These are phyloP conservation scores for Cylindrotheca fusiformis DNA, from an alignment of 108 stramenopile genomes.

Conservation along the genomic window DNA sequence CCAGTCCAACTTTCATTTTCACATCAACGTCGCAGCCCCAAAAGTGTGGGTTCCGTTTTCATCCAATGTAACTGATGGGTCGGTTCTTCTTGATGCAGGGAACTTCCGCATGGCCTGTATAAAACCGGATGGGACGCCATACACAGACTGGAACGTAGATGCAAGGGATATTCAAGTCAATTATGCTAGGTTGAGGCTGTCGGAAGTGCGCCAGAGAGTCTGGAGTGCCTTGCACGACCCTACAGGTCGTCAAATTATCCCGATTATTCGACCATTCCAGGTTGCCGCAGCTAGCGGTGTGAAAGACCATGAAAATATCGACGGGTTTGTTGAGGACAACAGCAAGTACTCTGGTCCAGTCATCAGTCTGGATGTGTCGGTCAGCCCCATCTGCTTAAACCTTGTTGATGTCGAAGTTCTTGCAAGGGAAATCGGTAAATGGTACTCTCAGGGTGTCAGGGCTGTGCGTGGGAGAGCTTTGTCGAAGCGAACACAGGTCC, in stretches of 20 bases:
- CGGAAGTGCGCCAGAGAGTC: slow-evolving; percentile 14
- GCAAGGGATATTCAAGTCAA: slow-evolving; percentile 59
- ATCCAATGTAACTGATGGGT: slow-evolving; percentile 41
- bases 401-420: slow-evolving; percentile 72
- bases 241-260: background rate
- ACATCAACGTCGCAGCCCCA: slow-evolving; percentile 66
- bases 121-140: slow-evolving; percentile 39
- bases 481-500: slow-evolving; percentile 2
- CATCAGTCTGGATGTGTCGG: slow-evolving; percentile 18
- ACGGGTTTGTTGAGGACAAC: slow-evolving; percentile 3
- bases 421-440: slow-evolving; percentile 50
- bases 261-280: slow-evolving; percentile 61
- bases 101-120: slow-evolving; percentile 37
- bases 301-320: slow-evolving; percentile 8
- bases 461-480: slow-evolving; percentile 30
- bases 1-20: slow-evolving; percentile 53
- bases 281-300: slow-evolving; percentile 19
- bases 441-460: slow-evolving; percentile 48
- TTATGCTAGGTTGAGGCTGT: slow-evolving; percentile 35
- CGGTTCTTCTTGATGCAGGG: slow-evolving; percentile 67
- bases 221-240: slow-evolving; percentile 9
- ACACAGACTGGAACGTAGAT: slow-evolving; percentile 41
- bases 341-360: slow-evolving; percentile 25
- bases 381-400: slow-evolving; percentile 63
- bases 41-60: slow-evolving; percentile 75